Evolutionary conservation across 2,329 filamentous ascomycete species (phyloP).

Genomic region (Aspergillus chevalieri): DNA sequence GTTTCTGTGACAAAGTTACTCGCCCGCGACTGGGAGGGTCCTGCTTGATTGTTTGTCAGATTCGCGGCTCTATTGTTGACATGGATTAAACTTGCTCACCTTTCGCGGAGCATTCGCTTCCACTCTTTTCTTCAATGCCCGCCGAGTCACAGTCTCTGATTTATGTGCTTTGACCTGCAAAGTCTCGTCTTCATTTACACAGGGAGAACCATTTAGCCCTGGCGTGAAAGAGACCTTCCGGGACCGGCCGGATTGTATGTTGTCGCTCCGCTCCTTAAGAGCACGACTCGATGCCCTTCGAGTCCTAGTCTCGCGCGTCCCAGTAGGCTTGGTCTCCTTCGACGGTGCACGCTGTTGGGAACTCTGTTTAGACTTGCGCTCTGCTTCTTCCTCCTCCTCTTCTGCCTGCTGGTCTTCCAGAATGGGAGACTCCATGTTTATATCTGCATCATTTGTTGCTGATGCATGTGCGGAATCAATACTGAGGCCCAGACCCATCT

Average conservation of each 20-base stretch:
- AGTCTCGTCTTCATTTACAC: constrained; percentile 26
- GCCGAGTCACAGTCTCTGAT: constrained; percentile 23
- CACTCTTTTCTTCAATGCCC: constrained; percentile 19
- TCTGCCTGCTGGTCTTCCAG: constrained; percentile 26
- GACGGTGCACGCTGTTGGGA: no score
- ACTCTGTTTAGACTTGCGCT: constrained; percentile 1
- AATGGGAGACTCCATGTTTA: constrained; percentile 24
- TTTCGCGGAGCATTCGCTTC: constrained; percentile 24
- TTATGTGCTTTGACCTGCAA: constrained; percentile 29
- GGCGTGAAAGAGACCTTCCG: constrained; percentile 36
- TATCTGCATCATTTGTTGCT: constrained; percentile 14
- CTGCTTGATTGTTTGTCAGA: constrained; percentile 11
- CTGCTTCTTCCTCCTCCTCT: constrained; percentile 22
- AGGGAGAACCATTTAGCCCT: constrained; percentile 23
- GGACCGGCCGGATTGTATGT: constrained; percentile 24
- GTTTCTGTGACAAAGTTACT: constrained; percentile 38
- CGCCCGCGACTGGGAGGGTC: constrained; percentile 11
- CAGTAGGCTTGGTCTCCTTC: constrained; percentile 4
- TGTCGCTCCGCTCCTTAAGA: constrained; percentile 33
- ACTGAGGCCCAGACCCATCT: constrained; percentile 37
- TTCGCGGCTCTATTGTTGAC: neutral
- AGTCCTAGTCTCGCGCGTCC: constrained; percentile 6
- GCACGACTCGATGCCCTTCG: constrained; percentile 21
- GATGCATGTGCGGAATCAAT: constrained; percentile 17
- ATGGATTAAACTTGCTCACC: constrained; percentile 16